Percentiles rank a stretch among this genome's conserved stretches.
Evolutionary conservation across 352 stramenopile species (phyloP).

Genomic region (Phytophthora sojae): DNA sequence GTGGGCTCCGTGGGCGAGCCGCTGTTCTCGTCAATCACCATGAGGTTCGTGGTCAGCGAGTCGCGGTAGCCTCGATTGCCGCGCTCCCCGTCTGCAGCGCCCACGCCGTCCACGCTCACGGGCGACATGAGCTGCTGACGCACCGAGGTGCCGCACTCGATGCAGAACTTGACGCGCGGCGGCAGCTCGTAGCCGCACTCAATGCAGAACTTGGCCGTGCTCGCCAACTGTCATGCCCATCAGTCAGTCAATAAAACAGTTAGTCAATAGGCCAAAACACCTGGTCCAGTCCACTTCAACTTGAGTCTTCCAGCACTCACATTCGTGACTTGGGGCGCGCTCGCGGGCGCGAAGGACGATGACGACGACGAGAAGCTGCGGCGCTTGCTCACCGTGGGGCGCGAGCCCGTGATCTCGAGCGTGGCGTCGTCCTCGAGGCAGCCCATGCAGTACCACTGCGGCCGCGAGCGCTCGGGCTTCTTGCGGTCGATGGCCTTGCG

Average conservation of each 20-base stretch:
- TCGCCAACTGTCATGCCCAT: constrained; percentile 48
- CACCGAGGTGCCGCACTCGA: constrained; percentile 83
- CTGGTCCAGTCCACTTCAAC: constrained; percentile 27
- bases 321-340: constrained; percentile 52
- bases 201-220: constrained; percentile 82
- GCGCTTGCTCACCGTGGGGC: constrained; percentile 60
- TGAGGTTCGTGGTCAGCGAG: constrained; percentile 55
- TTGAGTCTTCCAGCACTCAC: constrained; percentile 36
- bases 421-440: constrained; percentile 75
- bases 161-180: constrained; percentile 85
- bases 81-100: constrained; percentile 34
- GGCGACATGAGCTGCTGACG: constrained; percentile 64
- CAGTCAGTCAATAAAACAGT: too few species aligned
- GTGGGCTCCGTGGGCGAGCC: constrained; percentile 60
- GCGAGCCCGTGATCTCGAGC: constrained; percentile 69
- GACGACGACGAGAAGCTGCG: constrained; percentile 60
- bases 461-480: constrained; percentile 55
- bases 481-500: constrained; percentile 78
- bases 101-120: constrained; percentile 40
- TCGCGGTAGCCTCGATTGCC: constrained; percentile 50
- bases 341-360: constrained; percentile 40
- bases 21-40: constrained; percentile 81
- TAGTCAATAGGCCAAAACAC: constrained; percentile 22
- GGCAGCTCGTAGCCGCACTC: constrained; percentile 87
- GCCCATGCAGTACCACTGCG: constrained; percentile 82